phyloP scores from a whole-genome alignment of 202 grass and related monocot species.

The Bolboschoenoplectus hybrid region DNA sequence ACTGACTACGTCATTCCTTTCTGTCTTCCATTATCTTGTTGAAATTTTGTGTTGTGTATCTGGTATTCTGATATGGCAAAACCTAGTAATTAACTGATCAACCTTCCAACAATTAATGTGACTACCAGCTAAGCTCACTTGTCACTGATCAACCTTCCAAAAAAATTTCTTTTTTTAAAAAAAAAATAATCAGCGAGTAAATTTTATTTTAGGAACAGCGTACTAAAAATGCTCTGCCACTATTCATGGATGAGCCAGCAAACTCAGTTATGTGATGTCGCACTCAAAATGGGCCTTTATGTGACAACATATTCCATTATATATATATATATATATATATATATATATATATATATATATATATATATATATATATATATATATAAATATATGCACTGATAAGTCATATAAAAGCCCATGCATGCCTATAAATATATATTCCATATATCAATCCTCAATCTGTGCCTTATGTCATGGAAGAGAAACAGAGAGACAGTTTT shows the following conservation, averaged over 20 bases:
- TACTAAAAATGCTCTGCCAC: background rate
- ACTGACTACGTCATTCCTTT: too few relatives aligned
- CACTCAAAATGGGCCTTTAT: background rate
- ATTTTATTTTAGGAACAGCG: background rate
- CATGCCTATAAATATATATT: background rate
- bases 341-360: too few relatives aligned
- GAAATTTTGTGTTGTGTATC: too few relatives aligned
- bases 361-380: too few relatives aligned
- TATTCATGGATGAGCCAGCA: background rate
- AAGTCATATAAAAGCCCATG: background rate
- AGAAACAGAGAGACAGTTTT: background rate
- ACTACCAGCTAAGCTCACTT: too few relatives aligned
- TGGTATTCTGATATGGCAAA: too few relatives aligned
- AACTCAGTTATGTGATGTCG: background rate
- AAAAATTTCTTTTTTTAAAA: background rate
- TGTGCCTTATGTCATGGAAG: background rate
- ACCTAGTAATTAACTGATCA: too few relatives aligned
- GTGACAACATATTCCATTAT: background rate
- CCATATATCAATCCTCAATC: conserved; percentile 5
- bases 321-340: too few relatives aligned
- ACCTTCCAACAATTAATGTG: too few relatives aligned
- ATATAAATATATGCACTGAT: background rate
- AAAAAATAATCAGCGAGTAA: background rate
- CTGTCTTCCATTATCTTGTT: too few relatives aligned
- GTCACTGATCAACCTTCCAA: too few relatives aligned